Evolutionary conservation across 1,139 yeast genomes (phyloP).

Genomic region (Candida smagusa): DNA sequence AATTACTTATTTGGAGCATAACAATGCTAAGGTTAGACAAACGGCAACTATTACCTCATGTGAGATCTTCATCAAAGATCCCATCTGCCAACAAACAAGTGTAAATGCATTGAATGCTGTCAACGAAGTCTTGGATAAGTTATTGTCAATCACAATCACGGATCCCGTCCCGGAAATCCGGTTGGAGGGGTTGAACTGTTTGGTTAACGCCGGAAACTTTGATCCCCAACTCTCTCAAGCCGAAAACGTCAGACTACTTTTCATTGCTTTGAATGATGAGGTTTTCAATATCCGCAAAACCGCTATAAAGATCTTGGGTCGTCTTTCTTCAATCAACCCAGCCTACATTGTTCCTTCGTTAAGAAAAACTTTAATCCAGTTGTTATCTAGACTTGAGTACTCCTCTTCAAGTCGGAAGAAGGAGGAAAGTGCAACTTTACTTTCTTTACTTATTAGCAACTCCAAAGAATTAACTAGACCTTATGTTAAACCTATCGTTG

Average conservation of each 20-base stretch:
- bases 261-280: slow-evolving; percentile 91
- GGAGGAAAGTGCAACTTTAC: slow-evolving; percentile 81
- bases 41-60: slow-evolving; percentile 86
- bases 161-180: slow-evolving; percentile 86
- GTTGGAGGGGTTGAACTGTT: slow-evolving; percentile 67
- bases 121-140: slow-evolving; percentile 75
- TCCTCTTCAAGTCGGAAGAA: slow-evolving; percentile 72
- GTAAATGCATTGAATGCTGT: slow-evolving; percentile 82
- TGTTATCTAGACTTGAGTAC: slow-evolving; percentile 80
- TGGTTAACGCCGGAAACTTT: slow-evolving; percentile 61
- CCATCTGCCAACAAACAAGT: slow-evolving; percentile 82
- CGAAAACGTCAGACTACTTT: slow-evolving; percentile 77
- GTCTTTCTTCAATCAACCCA: slow-evolving; percentile 83
- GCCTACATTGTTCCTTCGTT: slow-evolving; percentile 94
- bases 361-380: slow-evolving; percentile 79
- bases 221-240: slow-evolving; percentile 95
- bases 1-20: slow-evolving; percentile 76
- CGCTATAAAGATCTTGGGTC: slow-evolving; percentile 78
- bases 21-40: slow-evolving; percentile 73
- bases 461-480: slow-evolving; percentile 83
- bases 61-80: slow-evolving; percentile 72
- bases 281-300: slow-evolving; percentile 76
- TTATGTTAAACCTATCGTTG: slow-evolving; percentile 84
- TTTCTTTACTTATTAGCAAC: slow-evolving; percentile 71
- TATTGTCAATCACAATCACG: slow-evolving; percentile 82